These are phyloP conservation scores for Pyricularia pennisetigena DNA, from an alignment of 2,329 filamentous ascomycete genomes.

Conservation along the genomic window DNA sequence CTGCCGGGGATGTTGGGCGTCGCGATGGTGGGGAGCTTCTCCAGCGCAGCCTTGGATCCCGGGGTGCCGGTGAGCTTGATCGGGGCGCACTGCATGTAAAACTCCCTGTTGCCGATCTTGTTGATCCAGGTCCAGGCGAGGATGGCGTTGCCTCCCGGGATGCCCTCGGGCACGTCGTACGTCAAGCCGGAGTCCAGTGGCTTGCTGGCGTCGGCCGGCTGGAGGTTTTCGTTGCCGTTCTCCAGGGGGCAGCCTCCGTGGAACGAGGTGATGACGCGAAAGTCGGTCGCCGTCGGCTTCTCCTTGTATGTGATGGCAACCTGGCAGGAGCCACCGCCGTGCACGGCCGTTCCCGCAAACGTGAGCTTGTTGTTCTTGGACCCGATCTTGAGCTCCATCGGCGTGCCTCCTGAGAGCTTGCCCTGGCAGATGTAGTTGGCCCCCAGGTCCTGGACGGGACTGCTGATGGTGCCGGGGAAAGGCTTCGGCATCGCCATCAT, in stretches of 20 bases:
- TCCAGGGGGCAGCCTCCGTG: slow-evolving; percentile 72
- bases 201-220: slow-evolving; percentile 29
- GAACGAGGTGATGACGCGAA: slow-evolving; percentile 85
- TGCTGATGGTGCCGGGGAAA: slow-evolving; percentile 24
- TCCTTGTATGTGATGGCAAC: slow-evolving; percentile 74
- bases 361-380: slow-evolving; percentile 43
- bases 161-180: slow-evolving; percentile 60
- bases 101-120: slow-evolving; percentile 82
- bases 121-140: slow-evolving; percentile 96
- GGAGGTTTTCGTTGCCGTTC: slow-evolving; percentile 45
- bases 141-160: slow-evolving; percentile 67
- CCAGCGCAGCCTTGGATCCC: slow-evolving; percentile 41
- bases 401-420: slow-evolving; percentile 25
- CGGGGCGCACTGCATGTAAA: slow-evolving; percentile 95
- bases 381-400: slow-evolving; percentile 57
- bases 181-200: slow-evolving; percentile 45
- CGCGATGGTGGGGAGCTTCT: slow-evolving; percentile 63
- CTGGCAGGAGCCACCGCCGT: slow-evolving; percentile 91
- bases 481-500: slow-evolving; percentile 59
- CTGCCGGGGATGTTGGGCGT: slow-evolving; percentile 52
- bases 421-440: slow-evolving; percentile 76
- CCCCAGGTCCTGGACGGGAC: slow-evolving; percentile 7
- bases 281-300: slow-evolving; percentile 56
- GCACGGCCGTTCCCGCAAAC: slow-evolving; percentile 65
- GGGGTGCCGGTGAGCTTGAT: slow-evolving; percentile 46